Evolutionary conservation across 1,139 yeast species (phyloP), one percentile per base, ranked within the genome.

Genomic region (Geotrichum cucujoidarum): DNA sequence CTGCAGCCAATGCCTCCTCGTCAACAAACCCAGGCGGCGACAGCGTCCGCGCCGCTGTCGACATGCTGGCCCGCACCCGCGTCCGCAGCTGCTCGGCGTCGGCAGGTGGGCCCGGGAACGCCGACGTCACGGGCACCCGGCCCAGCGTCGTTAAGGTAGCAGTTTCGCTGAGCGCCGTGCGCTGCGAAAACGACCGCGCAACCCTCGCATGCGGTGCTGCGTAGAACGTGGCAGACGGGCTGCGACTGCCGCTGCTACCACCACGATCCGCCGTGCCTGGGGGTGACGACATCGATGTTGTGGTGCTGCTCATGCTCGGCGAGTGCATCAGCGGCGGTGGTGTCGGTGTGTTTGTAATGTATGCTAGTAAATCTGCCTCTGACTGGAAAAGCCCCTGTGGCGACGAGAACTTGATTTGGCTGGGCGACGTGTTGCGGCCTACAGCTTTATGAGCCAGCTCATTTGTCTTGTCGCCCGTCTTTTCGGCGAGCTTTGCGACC

Each of bases 401-500:
- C 20, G 50, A 47, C 24, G 53, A 50, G 29, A 50, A 50, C 22
- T 32, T n/a, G 37, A 50, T 50, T 17, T 41, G 35, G 11, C 47
- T 41, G 30, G 38, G 41, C 18, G 37, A 31, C 18, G 50, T 40
- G 11, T 32, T 33, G 22, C 36, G 39, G 14, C 47, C 47, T 3
- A 44, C 25, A 5, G 51, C 51, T 18, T 45, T 44, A 40, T 50
- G 47, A 3, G 49, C 46, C 2, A 47, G 24, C 31, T 29, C 59
- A 45, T 30, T 45, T 43, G 48, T 55, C 14, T 51, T 50, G 30
- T 49, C 50, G 18, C 51, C 47, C 11, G 58, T 53, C 40, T 51
- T 54, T 32, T 48, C 42, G 36, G 34, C 43, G 5, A 39, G 16
- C 27, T 39, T 13, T 18, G 14, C 43, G 11, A 39, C 10, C 42